Evolutionary conservation across 1,284 basidiomycete species (phyloP), one percentile per base, ranked within the genome.

Genomic region (Moesziomyces aphidis): DNA sequence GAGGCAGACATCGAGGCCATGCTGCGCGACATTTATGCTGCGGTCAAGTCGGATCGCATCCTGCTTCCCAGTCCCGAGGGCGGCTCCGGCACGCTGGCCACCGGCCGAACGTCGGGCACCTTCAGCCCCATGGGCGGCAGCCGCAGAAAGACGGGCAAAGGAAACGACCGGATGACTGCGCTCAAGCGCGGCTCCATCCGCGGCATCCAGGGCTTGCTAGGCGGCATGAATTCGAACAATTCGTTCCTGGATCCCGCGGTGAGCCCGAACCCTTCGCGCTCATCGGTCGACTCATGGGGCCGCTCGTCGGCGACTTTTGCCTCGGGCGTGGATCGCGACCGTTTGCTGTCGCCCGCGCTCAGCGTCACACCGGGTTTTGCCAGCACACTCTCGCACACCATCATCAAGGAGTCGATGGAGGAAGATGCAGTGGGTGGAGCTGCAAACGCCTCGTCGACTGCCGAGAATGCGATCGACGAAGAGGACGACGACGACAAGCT

Each of bases 341-440:
- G 60, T n/a, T 36, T 65, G 56, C 50, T 50, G 5, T 61, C 53
- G 17, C 50, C 61, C 8, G 46, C 48, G 11, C 62, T 61, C 0
- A 22, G 52, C 21, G 64, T 64, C 21, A 90, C 93, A 0, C 88
- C 97, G 8, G 96, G 96, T 6, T 99, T 99, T 83, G 96, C 94
- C 3, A 95, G 92, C 61, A 98, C 96, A 72, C 88, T 99, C 22
- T 93, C 94, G 1, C 93, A 97, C 82, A 95, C 94, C 1, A 97
- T 98, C 84, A 98, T 99, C 83, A 90, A 91, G 24, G 96, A 99
- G 84, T 88, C 92, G 8, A 92, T 94, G 71, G 95, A 98, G 85
- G 95, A 97, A 81, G 94, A 97, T 79, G 88, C 52, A 4, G 36
- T 53, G 9, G 13, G 44, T 3, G 24, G 28, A 23, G 45, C 22